Base-by-base conservation (phyloP, 1,284 basidiomycete species). In the Pseudozyma hubeiensis region DNA sequence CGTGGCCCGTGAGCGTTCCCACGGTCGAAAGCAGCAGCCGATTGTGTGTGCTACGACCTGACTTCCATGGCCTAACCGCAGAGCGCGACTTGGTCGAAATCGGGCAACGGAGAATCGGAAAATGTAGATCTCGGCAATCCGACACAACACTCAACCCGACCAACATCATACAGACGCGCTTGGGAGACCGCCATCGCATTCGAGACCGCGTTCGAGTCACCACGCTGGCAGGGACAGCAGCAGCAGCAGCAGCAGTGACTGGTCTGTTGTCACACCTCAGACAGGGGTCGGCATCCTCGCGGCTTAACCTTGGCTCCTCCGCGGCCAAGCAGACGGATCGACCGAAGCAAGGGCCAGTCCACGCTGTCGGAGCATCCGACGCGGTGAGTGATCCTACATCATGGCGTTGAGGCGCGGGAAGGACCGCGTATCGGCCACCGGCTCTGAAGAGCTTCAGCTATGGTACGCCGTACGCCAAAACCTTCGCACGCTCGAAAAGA, bases 381-480 rank as follows among this genome's bases (percentile, higher is more conserved):
- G 43, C 16, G 24, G 19, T 7, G 34, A 35, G 35, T 7, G 7
- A 30, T 43, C 19, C 46, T 40, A 7, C 56, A 56, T 0, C 19
- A 73, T 73, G 70, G 70, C 70, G 29, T 59, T 73, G 43, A 56
- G 70, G 35, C 47, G 70, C 7, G 70, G 56, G 24, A 73, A 73
- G 43, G 70, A 73, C 46, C 70, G 70, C 56, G 61, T 73, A n/a
- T 61, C 70, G 34, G 56, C 53, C 43, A 54, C 56, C 24, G 70
- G 70, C 30, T 73, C 70, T 24, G 70, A 73, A 58, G 82, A 83
- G 58, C 62, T 78, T 19, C 82, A 83, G 43, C 66, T 83, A 5
- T 83, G 82, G 82, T 77, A 81, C 48, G 62, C 62, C 0, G 79
- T 82, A 6, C 57, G 78, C 5, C 65, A 70, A 16, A 75, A 82